Conservation (phyloP, 2,329 filamentous ascomycete species). For the Epichloe elymi region DNA sequence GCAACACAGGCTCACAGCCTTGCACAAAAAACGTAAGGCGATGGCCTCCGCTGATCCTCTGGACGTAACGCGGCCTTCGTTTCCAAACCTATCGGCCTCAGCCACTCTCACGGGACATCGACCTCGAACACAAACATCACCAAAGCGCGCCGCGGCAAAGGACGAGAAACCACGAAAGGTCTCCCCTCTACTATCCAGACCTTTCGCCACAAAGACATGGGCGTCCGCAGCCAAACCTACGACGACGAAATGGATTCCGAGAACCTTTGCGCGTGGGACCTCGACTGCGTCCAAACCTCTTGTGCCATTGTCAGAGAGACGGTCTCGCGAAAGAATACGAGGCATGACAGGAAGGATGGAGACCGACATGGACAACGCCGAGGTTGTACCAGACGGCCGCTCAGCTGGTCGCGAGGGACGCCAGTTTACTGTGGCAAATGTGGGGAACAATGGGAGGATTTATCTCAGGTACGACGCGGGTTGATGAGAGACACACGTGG, state of each 20-base stretch:
- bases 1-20: constrained; percentile 7
- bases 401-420: constrained; percentile 52
- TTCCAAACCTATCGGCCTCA: constrained; percentile 3
- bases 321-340: constrained; percentile 26
- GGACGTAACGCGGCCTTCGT: constrained; percentile 8
- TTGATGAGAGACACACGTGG: not conserved
- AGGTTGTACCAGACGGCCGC: constrained; percentile 46
- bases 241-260: constrained; percentile 5
- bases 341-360: constrained; percentile 33
- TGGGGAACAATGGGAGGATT: constrained; percentile 71
- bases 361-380: constrained; percentile 40
- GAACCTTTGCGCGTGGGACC: constrained; percentile 7
- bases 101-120: not conserved
- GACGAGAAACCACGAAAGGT: constrained; percentile 5
- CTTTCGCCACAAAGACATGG: constrained; percentile 4
- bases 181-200: not conserved
- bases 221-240: constrained; percentile 5
- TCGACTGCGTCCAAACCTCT: constrained; percentile 22
- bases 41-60: constrained; percentile 12
- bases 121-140: constrained; percentile 4
- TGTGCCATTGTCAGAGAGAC: constrained; percentile 33
- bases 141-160: constrained; percentile 1
- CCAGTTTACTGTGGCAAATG: constrained; percentile 69
- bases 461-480: constrained; percentile 54
- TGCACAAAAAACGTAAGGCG: constrained; percentile 5